phyloP scores from a whole-genome alignment of 257 asterid genomes.

The Solanum megistacrolobum region DNA sequence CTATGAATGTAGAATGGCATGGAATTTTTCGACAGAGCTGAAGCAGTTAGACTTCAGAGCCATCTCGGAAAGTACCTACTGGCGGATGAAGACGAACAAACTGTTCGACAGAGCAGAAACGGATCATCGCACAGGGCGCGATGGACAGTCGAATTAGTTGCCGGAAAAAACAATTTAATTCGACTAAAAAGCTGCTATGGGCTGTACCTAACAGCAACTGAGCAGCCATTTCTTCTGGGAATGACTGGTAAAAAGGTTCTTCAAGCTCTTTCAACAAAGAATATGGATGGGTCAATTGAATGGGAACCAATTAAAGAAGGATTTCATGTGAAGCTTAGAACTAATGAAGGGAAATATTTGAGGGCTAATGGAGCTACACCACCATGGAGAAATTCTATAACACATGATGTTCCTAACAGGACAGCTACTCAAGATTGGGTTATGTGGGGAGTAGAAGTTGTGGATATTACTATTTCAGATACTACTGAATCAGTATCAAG shows the following conservation, averaged over 20 bases:
- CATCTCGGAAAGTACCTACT: constrained; percentile 23
- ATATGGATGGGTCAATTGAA: constrained; percentile 21
- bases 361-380: constrained; percentile 78
- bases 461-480: constrained; percentile 36
- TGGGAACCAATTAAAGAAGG: constrained; percentile 81
- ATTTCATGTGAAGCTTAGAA: constrained; percentile 40
- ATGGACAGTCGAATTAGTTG: constrained; percentile 60
- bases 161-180: constrained; percentile 29
- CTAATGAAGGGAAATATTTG: constrained; percentile 50
- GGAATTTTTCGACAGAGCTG: constrained; percentile 23
- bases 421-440: constrained; percentile 75
- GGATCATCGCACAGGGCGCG: constrained; percentile 22
- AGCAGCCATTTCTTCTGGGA: constrained; percentile 52
- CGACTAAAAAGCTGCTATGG: constrained; percentile 66
- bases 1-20: constrained; percentile 4
- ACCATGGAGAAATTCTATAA: constrained; percentile 71
- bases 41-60: constrained; percentile 23
- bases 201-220: constrained; percentile 55
- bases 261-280: constrained; percentile 26
- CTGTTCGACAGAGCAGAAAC: constrained; percentile 27
- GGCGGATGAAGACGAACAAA: constrained; percentile 29
- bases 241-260: constrained; percentile 68
- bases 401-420: constrained; percentile 70
- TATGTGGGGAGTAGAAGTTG: constrained; percentile 58
- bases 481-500: background rate